Evolutionary conservation across 306 rosid species (phyloP).

Genomic region (Rubus idaeus): DNA sequence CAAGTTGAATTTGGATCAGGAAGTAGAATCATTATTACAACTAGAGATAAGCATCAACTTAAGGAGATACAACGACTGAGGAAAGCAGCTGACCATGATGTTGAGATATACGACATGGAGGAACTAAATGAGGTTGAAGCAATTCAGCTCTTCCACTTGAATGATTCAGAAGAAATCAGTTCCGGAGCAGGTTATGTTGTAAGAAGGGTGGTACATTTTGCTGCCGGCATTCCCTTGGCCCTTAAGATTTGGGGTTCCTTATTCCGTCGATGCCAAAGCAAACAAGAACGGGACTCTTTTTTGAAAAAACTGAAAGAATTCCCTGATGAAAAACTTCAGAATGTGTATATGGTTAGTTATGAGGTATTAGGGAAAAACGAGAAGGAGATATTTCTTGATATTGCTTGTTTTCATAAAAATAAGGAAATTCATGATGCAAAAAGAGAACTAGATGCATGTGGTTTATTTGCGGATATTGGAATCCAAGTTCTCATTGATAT

Average conservation of each 20-base stretch:
- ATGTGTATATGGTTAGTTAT: conserved; percentile 7
- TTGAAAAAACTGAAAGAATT: not conserved
- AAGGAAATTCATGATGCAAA: conserved; percentile 9
- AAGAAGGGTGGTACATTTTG: not conserved
- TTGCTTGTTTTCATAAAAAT: conserved; percentile 43
- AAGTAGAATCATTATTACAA: conserved; percentile 3
- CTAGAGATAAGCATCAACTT: not conserved
- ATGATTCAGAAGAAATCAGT: not conserved
- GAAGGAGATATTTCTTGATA: conserved; percentile 32
- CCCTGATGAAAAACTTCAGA: not conserved
- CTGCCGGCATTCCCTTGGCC: conserved; percentile 2
- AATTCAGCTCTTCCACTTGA: conserved; percentile 8
- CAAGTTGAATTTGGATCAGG: conserved; percentile 1
- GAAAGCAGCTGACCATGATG: not conserved
- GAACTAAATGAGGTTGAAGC: conserved; percentile 3
- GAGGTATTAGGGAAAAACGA: conserved; percentile 23
- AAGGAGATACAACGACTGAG: not conserved
- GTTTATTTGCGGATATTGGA: conserved; percentile 28
- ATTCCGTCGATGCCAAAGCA: not conserved
- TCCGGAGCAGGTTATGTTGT: not conserved
- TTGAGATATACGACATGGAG: not conserved
- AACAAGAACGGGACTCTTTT: not conserved
- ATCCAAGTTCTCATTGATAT: conserved; percentile 30
- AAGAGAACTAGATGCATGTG: conserved; percentile 18
- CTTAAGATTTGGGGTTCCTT: not conserved